phyloP scores from a whole-genome alignment of 805 yeast species.

The Pichia nakasei region DNA sequence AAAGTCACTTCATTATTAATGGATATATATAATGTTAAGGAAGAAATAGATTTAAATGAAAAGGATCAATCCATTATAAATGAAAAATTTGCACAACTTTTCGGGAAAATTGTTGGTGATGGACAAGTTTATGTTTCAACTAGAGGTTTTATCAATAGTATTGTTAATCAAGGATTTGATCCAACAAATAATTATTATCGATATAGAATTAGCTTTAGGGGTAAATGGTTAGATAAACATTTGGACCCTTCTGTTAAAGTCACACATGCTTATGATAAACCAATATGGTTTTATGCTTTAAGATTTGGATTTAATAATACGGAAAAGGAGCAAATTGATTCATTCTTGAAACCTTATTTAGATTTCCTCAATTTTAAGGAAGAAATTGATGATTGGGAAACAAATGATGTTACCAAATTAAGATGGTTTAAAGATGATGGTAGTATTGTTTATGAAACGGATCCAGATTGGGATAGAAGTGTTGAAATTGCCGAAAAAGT shows the following conservation, averaged over 20 bases:
- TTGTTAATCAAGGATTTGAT: conserved; percentile 19
- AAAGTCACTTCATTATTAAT: conserved; percentile 18
- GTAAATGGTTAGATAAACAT: conserved; percentile 12
- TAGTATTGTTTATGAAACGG: conserved; percentile 19
- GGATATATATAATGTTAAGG: conserved; percentile 10
- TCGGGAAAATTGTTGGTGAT: conserved; percentile 30
- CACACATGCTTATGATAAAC: conserved; percentile 29
- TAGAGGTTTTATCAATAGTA: conserved; percentile 27
- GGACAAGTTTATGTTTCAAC: conserved; percentile 32
- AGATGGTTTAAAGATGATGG: conserved; percentile 27
- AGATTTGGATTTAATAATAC: conserved; percentile 20
- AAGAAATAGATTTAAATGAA: conserved; percentile 9
- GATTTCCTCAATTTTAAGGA: conserved; percentile 22
- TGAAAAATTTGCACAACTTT: conserved; percentile 15
- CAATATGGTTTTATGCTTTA: conserved; percentile 27
- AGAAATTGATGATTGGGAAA: conserved; percentile 23
- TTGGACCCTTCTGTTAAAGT: conserved; percentile 21
- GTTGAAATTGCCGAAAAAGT: conserved; percentile 25
- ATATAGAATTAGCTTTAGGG: conserved; percentile 25
- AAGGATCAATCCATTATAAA: conserved; percentile 9
- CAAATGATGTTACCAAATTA: conserved; percentile 16
- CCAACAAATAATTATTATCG: conserved; percentile 22
- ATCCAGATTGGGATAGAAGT: conserved; percentile 31
- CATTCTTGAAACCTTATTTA: conserved; percentile 25
- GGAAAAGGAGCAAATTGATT: conserved; percentile 19